Evolutionary conservation across 208 protist genomes (phyloP), one percentile per base, ranked within the genome.

Genomic region (Naegleria fowleri): DNA sequence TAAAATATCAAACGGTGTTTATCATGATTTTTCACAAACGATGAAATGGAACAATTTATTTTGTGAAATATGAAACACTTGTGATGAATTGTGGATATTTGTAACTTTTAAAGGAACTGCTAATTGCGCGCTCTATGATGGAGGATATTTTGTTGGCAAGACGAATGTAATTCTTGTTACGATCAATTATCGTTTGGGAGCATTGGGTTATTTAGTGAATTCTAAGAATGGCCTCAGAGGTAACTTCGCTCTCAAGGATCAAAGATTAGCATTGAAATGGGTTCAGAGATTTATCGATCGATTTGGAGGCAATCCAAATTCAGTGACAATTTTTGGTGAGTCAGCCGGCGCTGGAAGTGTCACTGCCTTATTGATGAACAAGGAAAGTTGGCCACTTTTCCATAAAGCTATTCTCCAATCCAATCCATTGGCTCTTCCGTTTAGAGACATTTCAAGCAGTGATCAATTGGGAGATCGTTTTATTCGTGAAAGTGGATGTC

Each of bases 211-310:
- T 25, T 43, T 91, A n/a, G 33, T 41, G 16, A 33, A 88, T 90
- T 15, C 55, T 41, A 90, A 13, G 36, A 58, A 36, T 36, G 22
- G 16, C 19, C 55, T 94, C n/a, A 86, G 75, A 22, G 94, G 94
- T 76, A 96, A 96, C 88, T 96, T 92, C 85, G 94, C 92, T 41
- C 88, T 96, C n/a, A 43, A 90, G 41, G 95, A 96, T 91, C 94
- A 96, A 92, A 38, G 90, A n/a, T 38, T 91, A 51, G 92, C 94
- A 11, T 41, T 96, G 1, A 22, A 90, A 22, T 96, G 94, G 94
- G 92, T 96, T 25, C 95, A 93, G 75, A 58, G 87, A 4, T 95
- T 96, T 91, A 95, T 95, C 76, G 52, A 38, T 29, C 15, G 22
- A 36, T 96, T 96, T 88, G 95, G 95, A 79, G 95, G 95, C 55